Conservation (phyloP, 305 asterid species). For the Solanum hybrid region DNA sequence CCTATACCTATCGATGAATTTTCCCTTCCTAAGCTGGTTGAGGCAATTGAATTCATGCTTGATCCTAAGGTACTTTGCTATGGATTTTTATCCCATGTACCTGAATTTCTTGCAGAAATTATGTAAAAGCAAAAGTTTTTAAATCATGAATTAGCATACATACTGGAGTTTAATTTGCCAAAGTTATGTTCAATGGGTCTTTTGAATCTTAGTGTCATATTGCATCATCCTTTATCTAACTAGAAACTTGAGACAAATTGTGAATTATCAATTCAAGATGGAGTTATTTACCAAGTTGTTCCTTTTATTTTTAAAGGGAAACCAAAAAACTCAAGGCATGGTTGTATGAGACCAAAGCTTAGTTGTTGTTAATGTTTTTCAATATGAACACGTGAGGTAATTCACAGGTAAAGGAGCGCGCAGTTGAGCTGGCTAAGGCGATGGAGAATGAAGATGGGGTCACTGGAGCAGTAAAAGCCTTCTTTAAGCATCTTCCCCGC, state of each 20-base stretch:
- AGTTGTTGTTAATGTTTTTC: background rate
- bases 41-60: constrained; percentile 71
- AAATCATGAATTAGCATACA: background rate
- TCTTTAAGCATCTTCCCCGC: constrained; percentile 69
- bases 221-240: background rate
- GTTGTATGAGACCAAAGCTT: background rate
- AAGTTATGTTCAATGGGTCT: background rate
- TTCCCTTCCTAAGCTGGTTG: constrained; percentile 59
- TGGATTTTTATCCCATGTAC: background rate
- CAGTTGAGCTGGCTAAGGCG: constrained; percentile 31
- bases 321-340: background rate
- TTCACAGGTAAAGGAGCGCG: constrained; percentile 80
- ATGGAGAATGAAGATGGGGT: constrained; percentile 97
- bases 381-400: constrained; percentile 10
- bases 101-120: background rate
- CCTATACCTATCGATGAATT: constrained; percentile 86
- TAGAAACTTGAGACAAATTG: background rate
- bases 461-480: constrained; percentile 85
- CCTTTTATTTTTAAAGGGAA: background rate
- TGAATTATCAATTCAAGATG: background rate
- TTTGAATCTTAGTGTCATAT: background rate
- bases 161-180: background rate
- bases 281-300: background rate
- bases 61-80: constrained; percentile 53
- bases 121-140: background rate